Evolutionary conservation across 1,284 basidiomycete species (phyloP).

Genomic region (Ustilago vetiveriae): DNA sequence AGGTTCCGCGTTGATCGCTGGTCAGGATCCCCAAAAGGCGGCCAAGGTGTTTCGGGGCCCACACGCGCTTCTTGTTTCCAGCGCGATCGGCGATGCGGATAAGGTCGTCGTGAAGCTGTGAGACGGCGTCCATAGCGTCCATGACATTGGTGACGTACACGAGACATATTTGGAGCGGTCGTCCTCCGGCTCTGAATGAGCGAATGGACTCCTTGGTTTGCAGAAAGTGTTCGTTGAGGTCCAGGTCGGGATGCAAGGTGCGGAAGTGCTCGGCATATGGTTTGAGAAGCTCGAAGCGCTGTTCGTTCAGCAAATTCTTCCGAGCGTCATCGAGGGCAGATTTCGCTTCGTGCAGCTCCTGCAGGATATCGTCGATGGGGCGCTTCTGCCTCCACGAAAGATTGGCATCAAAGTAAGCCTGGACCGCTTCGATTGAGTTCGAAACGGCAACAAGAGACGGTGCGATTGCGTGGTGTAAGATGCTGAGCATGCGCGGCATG

Average conservation of each 20-base stretch:
- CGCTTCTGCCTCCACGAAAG: conserved; percentile 60
- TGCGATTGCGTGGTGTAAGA: conserved; percentile 68
- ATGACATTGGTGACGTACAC: conserved; percentile 71
- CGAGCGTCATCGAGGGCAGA: conserved; percentile 40
- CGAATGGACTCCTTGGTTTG: conserved; percentile 27
- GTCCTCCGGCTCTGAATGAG: conserved; percentile 61
- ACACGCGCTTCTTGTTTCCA: conserved; percentile 68
- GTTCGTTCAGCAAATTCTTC: conserved; percentile 54
- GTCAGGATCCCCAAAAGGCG: conserved; percentile 66
- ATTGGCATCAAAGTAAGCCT: conserved; percentile 50
- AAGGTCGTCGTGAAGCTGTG: conserved; percentile 70
- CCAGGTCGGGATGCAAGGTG: conserved; percentile 30
- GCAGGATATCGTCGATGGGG: conserved; percentile 51
- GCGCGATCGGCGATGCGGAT: conserved; percentile 69
- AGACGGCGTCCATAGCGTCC: conserved; percentile 69
- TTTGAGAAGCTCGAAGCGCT: conserved; percentile 71
- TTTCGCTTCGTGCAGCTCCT: conserved; percentile 67
- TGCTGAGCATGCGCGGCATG: conserved; percentile 71
- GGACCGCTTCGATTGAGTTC: conserved; percentile 66
- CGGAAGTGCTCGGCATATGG: conserved; percentile 67
- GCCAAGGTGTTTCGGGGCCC: conserved; percentile 72
- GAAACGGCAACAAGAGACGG: conserved; percentile 67
- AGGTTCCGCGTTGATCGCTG: conserved; percentile 34
- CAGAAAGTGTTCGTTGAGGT: conserved; percentile 34
- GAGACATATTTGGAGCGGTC: conserved; percentile 70